phyloP scores from a whole-genome alignment of 768 basidiomycete species.

The Boletus pseudopeckii region DNA sequence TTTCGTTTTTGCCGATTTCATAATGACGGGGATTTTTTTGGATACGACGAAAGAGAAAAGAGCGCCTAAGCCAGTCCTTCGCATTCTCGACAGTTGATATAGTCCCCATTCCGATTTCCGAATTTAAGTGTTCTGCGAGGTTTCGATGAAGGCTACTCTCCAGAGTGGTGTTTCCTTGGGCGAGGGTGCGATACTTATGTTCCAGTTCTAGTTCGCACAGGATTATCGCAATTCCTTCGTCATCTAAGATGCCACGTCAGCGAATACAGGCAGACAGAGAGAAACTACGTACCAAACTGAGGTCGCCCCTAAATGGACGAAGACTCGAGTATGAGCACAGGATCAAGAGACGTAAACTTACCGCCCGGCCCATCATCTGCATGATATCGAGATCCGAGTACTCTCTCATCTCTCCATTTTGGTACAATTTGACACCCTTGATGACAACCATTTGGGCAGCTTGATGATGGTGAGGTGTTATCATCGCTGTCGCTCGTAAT shows the following conservation, averaged over 20 bases:
- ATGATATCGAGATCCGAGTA: constrained; percentile 91
- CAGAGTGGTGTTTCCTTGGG: constrained; percentile 69
- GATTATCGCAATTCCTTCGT: constrained; percentile 79
- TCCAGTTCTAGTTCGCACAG: constrained; percentile 74
- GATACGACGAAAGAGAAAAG: constrained; percentile 86
- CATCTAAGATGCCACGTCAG: constrained; percentile 47
- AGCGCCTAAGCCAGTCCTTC: constrained; percentile 76
- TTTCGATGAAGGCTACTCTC: constrained; percentile 85
- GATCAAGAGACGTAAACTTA: constrained; percentile 32
- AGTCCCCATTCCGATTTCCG: constrained; percentile 85
- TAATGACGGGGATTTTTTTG: constrained; percentile 82
- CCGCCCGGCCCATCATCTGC: constrained; percentile 96
- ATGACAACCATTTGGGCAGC: constrained; percentile 93
- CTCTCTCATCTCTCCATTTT: constrained; percentile 65
- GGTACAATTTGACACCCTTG: constrained; percentile 82
- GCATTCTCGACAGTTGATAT: constrained; percentile 69
- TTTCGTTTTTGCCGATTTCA: constrained; percentile 50
- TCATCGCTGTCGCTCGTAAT: not conserved
- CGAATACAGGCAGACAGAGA: not conserved
- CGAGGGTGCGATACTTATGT: constrained; percentile 64
- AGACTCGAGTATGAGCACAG: not conserved
- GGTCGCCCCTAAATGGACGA: constrained; percentile 63
- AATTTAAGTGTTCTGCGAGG: constrained; percentile 89
- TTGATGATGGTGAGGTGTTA: constrained; percentile 26
- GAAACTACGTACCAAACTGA: constrained; percentile 65